Conservation (phyloP, 164 flowering plant species). For the Cinnamomum micranthum region DNA sequence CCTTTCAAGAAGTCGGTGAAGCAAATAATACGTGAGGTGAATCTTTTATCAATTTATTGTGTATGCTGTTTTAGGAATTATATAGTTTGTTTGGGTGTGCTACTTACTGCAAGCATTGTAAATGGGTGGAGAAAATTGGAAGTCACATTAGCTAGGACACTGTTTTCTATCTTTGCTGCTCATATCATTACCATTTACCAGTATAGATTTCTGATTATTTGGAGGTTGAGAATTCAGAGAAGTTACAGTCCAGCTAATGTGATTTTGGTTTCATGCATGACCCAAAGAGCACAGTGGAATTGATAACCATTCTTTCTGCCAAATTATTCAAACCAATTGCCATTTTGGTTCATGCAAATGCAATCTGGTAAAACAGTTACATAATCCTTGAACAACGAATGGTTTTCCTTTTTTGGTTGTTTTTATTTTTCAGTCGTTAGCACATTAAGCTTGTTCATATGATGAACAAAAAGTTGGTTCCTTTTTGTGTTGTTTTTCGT, state of each 20-base stretch:
- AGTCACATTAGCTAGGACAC: not conserved
- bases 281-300: not conserved
- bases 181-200: not conserved
- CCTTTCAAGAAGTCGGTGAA: slow-evolving; percentile 79
- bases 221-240: not conserved
- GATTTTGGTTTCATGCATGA: not conserved
- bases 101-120: not conserved
- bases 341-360: not conserved
- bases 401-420: not conserved
- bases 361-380: not conserved
- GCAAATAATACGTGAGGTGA: slow-evolving; percentile 83
- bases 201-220: not conserved
- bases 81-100: not conserved
- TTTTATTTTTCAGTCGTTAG: not conserved
- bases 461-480: not conserved
- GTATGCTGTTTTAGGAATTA: not conserved
- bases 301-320: not conserved
- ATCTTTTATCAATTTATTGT: not conserved
- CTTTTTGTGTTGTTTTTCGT: not conserved
- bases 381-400: not conserved
- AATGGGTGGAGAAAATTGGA: not conserved
- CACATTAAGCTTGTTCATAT: too few species aligned
- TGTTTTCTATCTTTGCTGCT: not conserved
- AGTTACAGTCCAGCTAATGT: not conserved
- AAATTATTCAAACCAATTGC: not conserved